Evolutionary conservation across 1,284 basidiomycete genomes (phyloP).

Genomic region (Phylloboletellus chloephorus): DNA sequence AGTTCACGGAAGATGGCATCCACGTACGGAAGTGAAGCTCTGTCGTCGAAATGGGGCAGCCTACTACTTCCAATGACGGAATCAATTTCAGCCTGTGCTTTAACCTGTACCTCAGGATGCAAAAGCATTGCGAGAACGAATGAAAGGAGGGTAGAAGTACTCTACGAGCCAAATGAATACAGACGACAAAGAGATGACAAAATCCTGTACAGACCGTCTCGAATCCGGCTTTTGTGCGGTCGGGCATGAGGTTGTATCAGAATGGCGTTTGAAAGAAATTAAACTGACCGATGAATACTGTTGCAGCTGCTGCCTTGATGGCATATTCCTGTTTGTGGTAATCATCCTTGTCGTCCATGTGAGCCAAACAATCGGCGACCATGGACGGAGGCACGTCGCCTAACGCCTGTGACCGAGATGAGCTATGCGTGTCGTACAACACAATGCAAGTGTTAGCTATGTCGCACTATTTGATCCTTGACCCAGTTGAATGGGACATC

Average conservation of each 20-base stretch:
- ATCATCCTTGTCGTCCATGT: slow-evolving; percentile 16
- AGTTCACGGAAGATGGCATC: slow-evolving; percentile 35
- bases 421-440: background rate
- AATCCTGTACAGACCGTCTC: slow-evolving; percentile 21
- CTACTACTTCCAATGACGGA: slow-evolving; percentile 28
- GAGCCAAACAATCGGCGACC: slow-evolving; percentile 23
- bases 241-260: background rate
- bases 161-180: slow-evolving; percentile 14
- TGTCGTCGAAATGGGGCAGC: slow-evolving; percentile 34
- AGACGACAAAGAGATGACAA: background rate
- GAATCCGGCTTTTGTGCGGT: slow-evolving; percentile 19
- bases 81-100: slow-evolving; percentile 33
- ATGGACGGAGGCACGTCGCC: slow-evolving; percentile 21
- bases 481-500: slow-evolving; percentile 23
- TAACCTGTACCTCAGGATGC: slow-evolving; percentile 34
- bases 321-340: slow-evolving; percentile 16
- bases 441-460: background rate
- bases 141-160: slow-evolving; percentile 23
- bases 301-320: slow-evolving; percentile 23
- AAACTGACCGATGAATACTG: slow-evolving; percentile 21
- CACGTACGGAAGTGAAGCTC: slow-evolving; percentile 32
- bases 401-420: slow-evolving; percentile 5
- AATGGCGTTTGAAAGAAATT: background rate
- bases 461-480: slow-evolving; percentile 19
- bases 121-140: slow-evolving; percentile 37